Evolutionary conservation across 495 filamentous ascomycete genomes (phyloP).

Genomic region (Penicillium paxilli): DNA sequence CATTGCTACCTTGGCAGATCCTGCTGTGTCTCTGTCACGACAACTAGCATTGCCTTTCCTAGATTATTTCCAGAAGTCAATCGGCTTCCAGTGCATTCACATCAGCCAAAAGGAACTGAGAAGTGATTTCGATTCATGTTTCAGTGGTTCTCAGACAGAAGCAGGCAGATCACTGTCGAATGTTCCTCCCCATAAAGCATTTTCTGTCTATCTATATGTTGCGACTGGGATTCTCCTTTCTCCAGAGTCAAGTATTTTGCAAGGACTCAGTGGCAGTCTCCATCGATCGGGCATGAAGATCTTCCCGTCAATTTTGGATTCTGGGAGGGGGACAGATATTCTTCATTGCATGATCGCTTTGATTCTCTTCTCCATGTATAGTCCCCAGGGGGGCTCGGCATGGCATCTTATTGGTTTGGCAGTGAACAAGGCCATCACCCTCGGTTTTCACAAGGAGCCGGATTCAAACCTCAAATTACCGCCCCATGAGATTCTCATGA

Average conservation of each 20-base stretch:
- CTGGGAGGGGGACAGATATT: conserved; percentile 5
- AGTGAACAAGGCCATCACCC: conserved; percentile 27
- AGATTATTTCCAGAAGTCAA: no score
- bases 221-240: conserved; percentile 22
- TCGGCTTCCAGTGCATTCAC: no score
- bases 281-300: conserved; percentile 14
- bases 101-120: no score
- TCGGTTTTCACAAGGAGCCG: conserved; percentile 23
- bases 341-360: conserved; percentile 27
- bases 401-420: conserved; percentile 31
- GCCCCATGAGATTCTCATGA: background rate
- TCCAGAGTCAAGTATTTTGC: conserved; percentile 6
- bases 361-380: conserved; percentile 23
- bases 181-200: conserved; percentile 5
- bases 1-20: conserved; percentile 1
- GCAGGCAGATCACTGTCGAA: no score
- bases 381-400: conserved; percentile 20
- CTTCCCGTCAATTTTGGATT: conserved; percentile 7
- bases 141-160: no score
- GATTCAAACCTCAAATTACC: conserved; percentile 1
- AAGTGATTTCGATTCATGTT: no score
- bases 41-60: conserved; percentile 4
- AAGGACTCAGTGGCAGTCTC: conserved; percentile 10
- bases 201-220: conserved; percentile 21
- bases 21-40: background rate